Percentiles rank a stretch among this genome's conserved stretches.
Conservation (phyloP, 495 filamentous ascomycete genomes). For the Sabuloglossum arenarium region DNA sequence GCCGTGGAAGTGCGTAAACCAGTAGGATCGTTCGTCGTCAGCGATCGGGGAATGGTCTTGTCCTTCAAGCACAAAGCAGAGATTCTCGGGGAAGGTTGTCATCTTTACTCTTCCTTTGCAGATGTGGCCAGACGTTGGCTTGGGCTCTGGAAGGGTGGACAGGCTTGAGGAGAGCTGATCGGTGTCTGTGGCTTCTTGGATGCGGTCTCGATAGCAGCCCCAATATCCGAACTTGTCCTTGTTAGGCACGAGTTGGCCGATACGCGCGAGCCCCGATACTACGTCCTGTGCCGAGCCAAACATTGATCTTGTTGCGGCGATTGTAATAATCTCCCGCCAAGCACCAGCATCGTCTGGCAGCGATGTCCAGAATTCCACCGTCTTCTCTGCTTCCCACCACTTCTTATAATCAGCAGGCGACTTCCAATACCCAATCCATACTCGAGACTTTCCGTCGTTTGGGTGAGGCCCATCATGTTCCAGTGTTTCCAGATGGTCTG, state of each 20-base stretch:
- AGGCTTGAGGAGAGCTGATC: not conserved
- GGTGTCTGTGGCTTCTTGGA: conserved; percentile 3
- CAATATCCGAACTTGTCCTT: conserved; percentile 15
- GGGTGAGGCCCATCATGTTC: not conserved
- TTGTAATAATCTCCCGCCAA: conserved; percentile 14
- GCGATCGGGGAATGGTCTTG: conserved; percentile 13
- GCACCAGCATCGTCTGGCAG: conserved; percentile 14
- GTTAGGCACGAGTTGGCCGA: conserved; percentile 8
- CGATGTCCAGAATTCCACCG: conserved; percentile 11
- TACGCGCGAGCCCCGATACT: conserved; percentile 7
- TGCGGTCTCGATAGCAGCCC: conserved; percentile 15
- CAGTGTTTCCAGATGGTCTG: not conserved
- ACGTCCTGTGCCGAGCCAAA: conserved; percentile 9
- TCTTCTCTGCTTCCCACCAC: not conserved
- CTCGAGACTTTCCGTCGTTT: not conserved
- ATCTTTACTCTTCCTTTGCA: conserved; percentile 9
- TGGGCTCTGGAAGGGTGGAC: not conserved
- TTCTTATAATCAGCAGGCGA: not conserved
- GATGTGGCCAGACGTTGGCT: not conserved
- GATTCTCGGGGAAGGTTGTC: conserved; percentile 12
- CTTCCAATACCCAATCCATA: not conserved
- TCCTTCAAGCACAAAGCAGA: conserved; percentile 16
- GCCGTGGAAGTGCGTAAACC: conserved; percentile 11
- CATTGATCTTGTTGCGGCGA: conserved; percentile 9
- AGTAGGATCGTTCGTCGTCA: conserved; percentile 9